Conservation (phyloP, 1,139 yeast genomes). For the Yamadazyma atlantica region DNA sequence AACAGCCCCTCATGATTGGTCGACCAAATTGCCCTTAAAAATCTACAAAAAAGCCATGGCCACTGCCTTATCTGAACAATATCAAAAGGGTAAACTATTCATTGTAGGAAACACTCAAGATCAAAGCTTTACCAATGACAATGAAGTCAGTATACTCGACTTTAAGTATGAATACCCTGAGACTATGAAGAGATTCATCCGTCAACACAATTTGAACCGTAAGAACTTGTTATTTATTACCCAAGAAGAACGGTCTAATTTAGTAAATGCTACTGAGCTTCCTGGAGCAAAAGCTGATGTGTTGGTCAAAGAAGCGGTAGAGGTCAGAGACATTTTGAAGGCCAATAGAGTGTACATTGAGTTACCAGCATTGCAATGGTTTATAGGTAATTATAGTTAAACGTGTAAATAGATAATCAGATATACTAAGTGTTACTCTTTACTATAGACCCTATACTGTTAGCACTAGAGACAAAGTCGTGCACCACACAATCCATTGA, state of each 20-base stretch:
- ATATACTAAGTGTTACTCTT: too few relatives aligned
- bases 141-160: slow-evolving; percentile 36
- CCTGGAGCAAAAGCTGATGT: slow-evolving; percentile 55
- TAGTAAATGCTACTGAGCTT: slow-evolving; percentile 51
- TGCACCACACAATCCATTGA: not conserved
- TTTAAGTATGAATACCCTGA: slow-evolving; percentile 46
- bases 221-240: slow-evolving; percentile 70
- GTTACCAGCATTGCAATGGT: slow-evolving; percentile 66
- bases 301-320: slow-evolving; percentile 73
- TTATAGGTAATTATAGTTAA: slow-evolving; percentile 35
- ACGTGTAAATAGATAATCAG: slow-evolving; percentile 6
- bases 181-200: slow-evolving; percentile 60
- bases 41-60: slow-evolving; percentile 75
- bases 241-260: slow-evolving; percentile 50
- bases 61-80: slow-evolving; percentile 78
- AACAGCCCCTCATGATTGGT: slow-evolving; percentile 86
- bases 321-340: slow-evolving; percentile 80
- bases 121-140: slow-evolving; percentile 9
- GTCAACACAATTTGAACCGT: slow-evolving; percentile 51
- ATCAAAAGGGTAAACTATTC: slow-evolving; percentile 68
- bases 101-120: slow-evolving; percentile 60
- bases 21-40: slow-evolving; percentile 76
- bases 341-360: slow-evolving; percentile 80
- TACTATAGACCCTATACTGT: too few relatives aligned
- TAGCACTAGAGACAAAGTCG: not conserved